phyloP scores from a whole-genome alignment of 768 basidiomycete genomes.

The Naematelia aurantialba region DNA sequence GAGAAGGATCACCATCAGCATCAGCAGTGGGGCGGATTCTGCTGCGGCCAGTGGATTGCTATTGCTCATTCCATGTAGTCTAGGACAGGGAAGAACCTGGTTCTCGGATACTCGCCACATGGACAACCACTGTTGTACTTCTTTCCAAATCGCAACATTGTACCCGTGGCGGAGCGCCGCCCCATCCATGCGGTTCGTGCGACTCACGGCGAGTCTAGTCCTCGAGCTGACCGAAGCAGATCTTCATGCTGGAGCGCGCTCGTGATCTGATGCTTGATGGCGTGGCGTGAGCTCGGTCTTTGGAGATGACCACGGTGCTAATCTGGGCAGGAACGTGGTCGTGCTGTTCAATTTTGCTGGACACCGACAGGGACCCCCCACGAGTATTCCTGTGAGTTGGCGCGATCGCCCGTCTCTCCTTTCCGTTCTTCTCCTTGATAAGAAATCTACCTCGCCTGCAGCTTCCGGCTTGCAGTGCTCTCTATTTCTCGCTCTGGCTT shows the following conservation, averaged over 20 bases:
- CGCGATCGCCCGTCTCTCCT: too few species aligned
- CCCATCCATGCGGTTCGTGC: conserved; percentile 32
- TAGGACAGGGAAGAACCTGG: conserved; percentile 40
- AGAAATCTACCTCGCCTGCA: too few species aligned
- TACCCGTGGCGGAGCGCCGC: conserved; percentile 26
- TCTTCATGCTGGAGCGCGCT: conserved; percentile 46
- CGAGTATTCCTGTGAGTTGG: conserved; percentile 31
- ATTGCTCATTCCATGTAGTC: too few species aligned
- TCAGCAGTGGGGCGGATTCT: too few species aligned
- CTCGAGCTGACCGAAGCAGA: conserved; percentile 9
- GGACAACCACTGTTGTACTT: conserved; percentile 44
- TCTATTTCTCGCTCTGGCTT: too few species aligned
- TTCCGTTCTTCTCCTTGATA: too few species aligned
- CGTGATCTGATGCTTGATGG: conserved; percentile 44
- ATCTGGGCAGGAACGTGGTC: conserved; percentile 23
- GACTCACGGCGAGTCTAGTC: background rate
- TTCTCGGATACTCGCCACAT: conserved; percentile 29
- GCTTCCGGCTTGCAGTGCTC: too few species aligned
- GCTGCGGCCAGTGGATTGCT: too few species aligned
- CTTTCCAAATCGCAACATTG: conserved; percentile 37
- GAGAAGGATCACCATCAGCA: too few species aligned
- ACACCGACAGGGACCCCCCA: conserved; percentile 37
- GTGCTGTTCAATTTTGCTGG: conserved; percentile 46
- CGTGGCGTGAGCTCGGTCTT: conserved; percentile 28
- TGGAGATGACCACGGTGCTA: background rate